Conservation (phyloP, 2,329 filamentous ascomycete genomes). For the Ascochyta rabiei region DNA sequence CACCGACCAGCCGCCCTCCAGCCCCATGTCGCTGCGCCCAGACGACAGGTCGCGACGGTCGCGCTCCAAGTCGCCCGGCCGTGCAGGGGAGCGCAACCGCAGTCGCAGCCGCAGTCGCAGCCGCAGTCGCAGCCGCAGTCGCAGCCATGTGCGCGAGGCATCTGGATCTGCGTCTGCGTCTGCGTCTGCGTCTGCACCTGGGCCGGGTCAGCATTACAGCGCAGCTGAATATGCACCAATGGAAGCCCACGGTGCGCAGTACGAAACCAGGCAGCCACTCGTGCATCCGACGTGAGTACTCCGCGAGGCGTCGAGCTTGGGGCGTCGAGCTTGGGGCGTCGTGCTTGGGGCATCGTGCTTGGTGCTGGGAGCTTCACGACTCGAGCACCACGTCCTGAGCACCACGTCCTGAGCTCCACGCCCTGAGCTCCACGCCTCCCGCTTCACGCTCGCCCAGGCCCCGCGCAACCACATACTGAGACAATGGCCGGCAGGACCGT, state of each 20-base stretch:
- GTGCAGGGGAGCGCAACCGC: constrained; percentile 42
- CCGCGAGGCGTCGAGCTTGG: background rate
- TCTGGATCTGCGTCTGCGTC: too few species aligned
- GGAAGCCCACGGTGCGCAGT: constrained; percentile 38
- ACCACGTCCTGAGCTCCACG: too few species aligned
- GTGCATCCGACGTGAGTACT: constrained; percentile 44
- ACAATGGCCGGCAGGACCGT: constrained; percentile 39
- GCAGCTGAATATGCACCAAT: constrained; percentile 11
- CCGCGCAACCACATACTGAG: constrained; percentile 26
- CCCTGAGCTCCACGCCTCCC: background rate
- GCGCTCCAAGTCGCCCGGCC: constrained; percentile 51
- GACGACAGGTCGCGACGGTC: constrained; percentile 48
- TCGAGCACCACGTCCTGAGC: background rate
- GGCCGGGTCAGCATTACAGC: constrained; percentile 17
- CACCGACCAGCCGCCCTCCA: background rate
- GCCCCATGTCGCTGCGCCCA: constrained; percentile 49
- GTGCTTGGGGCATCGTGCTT: too few species aligned
- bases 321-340: too few species aligned
- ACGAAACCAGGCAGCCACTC: constrained; percentile 51
- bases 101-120: constrained; percentile 36
- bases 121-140: constrained; percentile 38
- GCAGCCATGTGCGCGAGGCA: constrained; percentile 23
- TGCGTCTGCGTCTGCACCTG: background rate
- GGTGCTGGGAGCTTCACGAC: too few species aligned
- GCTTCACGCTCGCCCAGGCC: background rate